Evolutionary conservation across 1,284 basidiomycete species (phyloP).

Genomic region (Ganoderma leucocontextum): DNA sequence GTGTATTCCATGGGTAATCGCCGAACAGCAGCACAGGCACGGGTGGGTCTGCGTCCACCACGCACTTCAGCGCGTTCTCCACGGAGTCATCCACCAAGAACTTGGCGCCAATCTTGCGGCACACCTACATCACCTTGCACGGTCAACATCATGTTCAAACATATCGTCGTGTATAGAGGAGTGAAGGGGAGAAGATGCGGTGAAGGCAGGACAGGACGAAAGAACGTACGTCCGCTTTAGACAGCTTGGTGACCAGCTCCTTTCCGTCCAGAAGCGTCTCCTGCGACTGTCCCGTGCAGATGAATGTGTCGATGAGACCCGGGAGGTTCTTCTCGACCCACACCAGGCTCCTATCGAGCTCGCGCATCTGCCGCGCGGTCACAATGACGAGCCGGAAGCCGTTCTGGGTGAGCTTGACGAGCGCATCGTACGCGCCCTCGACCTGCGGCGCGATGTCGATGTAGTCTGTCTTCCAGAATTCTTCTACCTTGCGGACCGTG

Average conservation of each 20-base stretch:
- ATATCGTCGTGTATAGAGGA: no score
- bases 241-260: conserved; percentile 64
- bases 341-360: conserved; percentile 66
- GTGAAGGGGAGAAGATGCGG: no score
- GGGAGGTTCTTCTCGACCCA: conserved; percentile 77
- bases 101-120: conserved; percentile 66
- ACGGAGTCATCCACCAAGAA: conserved; percentile 82
- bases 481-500: conserved; percentile 65
- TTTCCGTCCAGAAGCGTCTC: conserved; percentile 55
- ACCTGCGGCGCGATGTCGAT: conserved; percentile 65
- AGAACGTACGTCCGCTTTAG: conserved; percentile 69
- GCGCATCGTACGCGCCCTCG: conserved; percentile 69
- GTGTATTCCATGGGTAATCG: conserved; percentile 79
- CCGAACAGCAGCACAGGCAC: conserved; percentile 78
- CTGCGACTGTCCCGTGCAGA: conserved; percentile 82
- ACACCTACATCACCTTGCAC: conserved; percentile 53
- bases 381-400: conserved; percentile 79
- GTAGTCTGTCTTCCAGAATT: conserved; percentile 64
- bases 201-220: neutral
- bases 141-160: neutral
- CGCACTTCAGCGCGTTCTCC: conserved; percentile 77
- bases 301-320: conserved; percentile 72
- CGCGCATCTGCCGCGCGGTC: conserved; percentile 71
- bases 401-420: conserved; percentile 62
- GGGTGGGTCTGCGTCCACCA: conserved; percentile 45